phyloP scores from a whole-genome alignment of 1,284 basidiomycete species.

The Neonothopanus nambi region DNA sequence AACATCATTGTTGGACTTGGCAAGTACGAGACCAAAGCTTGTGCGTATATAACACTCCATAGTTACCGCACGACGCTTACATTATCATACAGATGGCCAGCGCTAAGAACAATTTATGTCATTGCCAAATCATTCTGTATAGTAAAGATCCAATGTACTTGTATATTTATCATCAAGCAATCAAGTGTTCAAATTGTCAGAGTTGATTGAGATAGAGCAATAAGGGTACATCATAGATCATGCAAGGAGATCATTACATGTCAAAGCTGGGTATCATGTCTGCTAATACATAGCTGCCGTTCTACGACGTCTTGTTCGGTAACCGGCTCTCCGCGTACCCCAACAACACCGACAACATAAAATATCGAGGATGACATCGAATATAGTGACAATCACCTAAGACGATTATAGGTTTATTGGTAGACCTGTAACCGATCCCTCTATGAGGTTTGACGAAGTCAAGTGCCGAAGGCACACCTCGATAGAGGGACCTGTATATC shows the following conservation, averaged over 20 bases:
- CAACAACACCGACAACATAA: constrained; percentile 61
- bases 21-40: constrained; percentile 67
- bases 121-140: not conserved
- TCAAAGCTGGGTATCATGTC: not conserved
- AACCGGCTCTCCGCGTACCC: constrained; percentile 40
- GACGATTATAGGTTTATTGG: too few species aligned
- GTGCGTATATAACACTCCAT: constrained; percentile 36
- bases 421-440: too few species aligned
- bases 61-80: not conserved
- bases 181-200: too few species aligned
- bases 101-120: constrained; percentile 29
- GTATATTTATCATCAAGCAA: not conserved
- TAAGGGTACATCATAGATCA: too few species aligned
- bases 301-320: constrained; percentile 31
- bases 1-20: constrained; percentile 81
- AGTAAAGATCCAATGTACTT: not conserved
- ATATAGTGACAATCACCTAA: constrained; percentile 63
- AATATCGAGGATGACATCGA: constrained; percentile 59
- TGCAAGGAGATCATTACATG: too few species aligned
- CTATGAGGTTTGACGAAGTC: too few species aligned
- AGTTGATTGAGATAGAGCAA: too few species aligned
- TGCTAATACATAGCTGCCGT: not conserved
- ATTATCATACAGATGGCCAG: constrained; percentile 35
- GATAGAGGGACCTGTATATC: too few species aligned
- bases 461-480: too few species aligned